phyloP scores from a whole-genome alignment of 768 basidiomycete genomes.

The Termitomyces sp. region DNA sequence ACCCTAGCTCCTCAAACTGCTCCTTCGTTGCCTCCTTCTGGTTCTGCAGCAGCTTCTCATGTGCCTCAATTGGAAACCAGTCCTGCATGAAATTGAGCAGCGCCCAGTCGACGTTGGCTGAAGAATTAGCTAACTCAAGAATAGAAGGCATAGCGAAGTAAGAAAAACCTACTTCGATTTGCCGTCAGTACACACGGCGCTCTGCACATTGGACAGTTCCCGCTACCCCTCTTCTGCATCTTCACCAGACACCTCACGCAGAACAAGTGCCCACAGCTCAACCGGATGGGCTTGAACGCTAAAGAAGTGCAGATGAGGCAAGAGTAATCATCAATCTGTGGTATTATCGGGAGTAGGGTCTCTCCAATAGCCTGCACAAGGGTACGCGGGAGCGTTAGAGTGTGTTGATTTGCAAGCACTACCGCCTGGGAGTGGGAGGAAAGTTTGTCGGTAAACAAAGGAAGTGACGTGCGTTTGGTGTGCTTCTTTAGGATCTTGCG shows the following conservation, averaged over 20 bases:
- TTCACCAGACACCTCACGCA: constrained; percentile 82
- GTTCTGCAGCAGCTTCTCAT: constrained; percentile 68
- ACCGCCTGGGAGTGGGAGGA: constrained; percentile 14
- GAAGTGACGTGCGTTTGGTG: constrained; percentile 81
- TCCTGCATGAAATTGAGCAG: constrained; percentile 82
- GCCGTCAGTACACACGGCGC: constrained; percentile 73
- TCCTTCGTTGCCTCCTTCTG: constrained; percentile 71
- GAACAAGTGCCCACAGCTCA: constrained; percentile 76
- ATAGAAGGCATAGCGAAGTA: not conserved
- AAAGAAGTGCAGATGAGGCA: constrained; percentile 87
- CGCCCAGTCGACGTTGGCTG: constrained; percentile 78
- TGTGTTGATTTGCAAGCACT: constrained; percentile 10
- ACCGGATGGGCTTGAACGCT: constrained; percentile 88
- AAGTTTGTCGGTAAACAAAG: constrained; percentile 38
- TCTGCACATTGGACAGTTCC: constrained; percentile 82
- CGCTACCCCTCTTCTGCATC: constrained; percentile 79
- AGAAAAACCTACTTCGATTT: constrained; percentile 55
- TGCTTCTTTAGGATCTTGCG: constrained; percentile 96
- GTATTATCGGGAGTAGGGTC: constrained; percentile 75
- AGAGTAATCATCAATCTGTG: constrained; percentile 76
- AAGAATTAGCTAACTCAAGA: not conserved
- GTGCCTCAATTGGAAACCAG: constrained; percentile 88
- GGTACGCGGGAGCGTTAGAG: constrained; percentile 25
- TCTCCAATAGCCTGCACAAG: constrained; percentile 82
- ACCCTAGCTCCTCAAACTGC: constrained; percentile 59